Evolutionary conservation across 495 filamentous ascomycete species (phyloP).

Genomic region (Penicillium mononematosum): DNA sequence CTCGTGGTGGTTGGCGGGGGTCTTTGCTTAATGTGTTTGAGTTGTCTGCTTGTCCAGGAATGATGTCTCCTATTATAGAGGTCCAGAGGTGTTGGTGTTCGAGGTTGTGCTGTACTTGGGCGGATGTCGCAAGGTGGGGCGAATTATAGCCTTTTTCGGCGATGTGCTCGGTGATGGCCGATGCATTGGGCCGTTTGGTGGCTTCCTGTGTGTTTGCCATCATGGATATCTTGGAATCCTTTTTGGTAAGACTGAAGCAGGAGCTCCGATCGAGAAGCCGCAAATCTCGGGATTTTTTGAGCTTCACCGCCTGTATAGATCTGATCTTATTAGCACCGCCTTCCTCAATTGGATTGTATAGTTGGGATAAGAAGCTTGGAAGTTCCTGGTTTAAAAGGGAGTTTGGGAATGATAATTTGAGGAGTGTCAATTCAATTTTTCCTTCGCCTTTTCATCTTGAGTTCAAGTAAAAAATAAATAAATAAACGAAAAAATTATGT

Average conservation of each 20-base stretch:
- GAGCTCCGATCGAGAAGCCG: neutral
- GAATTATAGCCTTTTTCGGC: slow-evolving; percentile 23
- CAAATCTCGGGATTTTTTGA: slow-evolving; percentile 6
- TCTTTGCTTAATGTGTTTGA: slow-evolving; percentile 14
- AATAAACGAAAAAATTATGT: slow-evolving; percentile 10
- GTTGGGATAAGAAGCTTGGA: neutral
- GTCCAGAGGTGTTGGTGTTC: slow-evolving; percentile 88
- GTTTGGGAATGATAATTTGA: neutral
- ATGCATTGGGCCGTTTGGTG: slow-evolving; percentile 20
- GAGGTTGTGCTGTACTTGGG: slow-evolving; percentile 75
- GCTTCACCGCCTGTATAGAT: slow-evolving; percentile 21
- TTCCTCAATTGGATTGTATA: slow-evolving; percentile 9
- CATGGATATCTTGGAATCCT: neutral
- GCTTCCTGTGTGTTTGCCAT: slow-evolving; percentile 16
- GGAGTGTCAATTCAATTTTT: neutral
- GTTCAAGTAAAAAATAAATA: slow-evolving; percentile 13
- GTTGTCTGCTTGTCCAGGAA: slow-evolving; percentile 48
- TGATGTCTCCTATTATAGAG: slow-evolving; percentile 41
- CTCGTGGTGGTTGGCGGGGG: slow-evolving; percentile 14
- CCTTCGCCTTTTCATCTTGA: neutral
- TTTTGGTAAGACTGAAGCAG: neutral
- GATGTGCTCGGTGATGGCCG: slow-evolving; percentile 38
- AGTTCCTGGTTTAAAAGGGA: neutral
- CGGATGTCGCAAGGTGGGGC: slow-evolving; percentile 53
- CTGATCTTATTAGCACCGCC: slow-evolving; percentile 16